Evolutionary conservation across 164 flowering plant species (phyloP).

Genomic region (Pachysandra terminalis): DNA sequence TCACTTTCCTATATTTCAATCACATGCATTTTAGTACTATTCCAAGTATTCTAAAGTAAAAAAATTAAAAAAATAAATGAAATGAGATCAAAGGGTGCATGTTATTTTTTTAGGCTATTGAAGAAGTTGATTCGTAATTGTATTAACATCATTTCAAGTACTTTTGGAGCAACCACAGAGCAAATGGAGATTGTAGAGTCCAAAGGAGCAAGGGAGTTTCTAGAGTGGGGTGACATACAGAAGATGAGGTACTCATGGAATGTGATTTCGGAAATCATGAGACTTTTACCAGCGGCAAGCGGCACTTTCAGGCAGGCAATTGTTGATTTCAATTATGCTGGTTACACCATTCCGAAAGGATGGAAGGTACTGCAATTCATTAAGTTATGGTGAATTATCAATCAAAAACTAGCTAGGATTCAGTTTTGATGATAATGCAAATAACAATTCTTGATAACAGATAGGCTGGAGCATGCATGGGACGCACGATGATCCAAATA

Average conservation of each 20-base stretch:
- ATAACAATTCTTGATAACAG: too few species aligned
- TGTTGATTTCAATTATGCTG: constrained; percentile 1
- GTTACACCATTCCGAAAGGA: constrained; percentile 11
- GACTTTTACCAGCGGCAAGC: constrained; percentile 3
- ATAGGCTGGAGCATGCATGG: constrained; percentile 8
- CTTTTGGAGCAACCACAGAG: neutral
- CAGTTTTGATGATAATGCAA: too few species aligned
- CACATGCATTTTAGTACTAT: too few species aligned
- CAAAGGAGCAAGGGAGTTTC: constrained; percentile 14
- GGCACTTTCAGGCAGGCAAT: constrained; percentile 8
- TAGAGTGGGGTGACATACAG: constrained; percentile 11
- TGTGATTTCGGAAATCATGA: constrained; percentile 4
- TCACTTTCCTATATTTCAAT: too few species aligned
- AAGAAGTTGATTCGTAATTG: too few species aligned
- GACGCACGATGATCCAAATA: constrained; percentile 6
- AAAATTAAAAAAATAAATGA: too few species aligned
- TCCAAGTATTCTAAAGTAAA: too few species aligned
- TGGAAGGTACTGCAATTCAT: constrained; percentile 10
- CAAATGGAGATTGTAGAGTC: constrained; percentile 11
- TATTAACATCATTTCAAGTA: too few species aligned
- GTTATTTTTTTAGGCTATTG: too few species aligned
- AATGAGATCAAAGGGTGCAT: too few species aligned
- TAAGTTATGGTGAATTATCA: too few species aligned
- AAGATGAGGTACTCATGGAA: constrained; percentile 12
- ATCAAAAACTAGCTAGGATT: too few species aligned